Percentiles rank a stretch among this genome's conserved stretches.
phyloP scores from a whole-genome alignment of 441 rosid species.

The Pelargonium fulgidum region DNA sequence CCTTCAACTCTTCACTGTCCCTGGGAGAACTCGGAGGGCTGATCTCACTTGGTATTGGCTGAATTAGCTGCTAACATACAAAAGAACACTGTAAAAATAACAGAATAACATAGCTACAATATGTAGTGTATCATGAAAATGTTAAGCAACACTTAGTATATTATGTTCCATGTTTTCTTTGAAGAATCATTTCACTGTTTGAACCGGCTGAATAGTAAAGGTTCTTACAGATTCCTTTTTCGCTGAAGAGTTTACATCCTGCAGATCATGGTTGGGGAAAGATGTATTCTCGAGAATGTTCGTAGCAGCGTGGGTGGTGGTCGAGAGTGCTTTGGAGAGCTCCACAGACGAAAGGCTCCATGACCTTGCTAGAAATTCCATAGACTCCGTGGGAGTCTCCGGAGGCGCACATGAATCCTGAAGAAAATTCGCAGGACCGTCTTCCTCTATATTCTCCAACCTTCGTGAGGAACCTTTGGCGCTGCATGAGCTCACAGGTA shows the following conservation, averaged over 20 bases:
- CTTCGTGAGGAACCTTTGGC: conserved; percentile 32
- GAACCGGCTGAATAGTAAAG: not conserved
- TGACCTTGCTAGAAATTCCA: conserved; percentile 94
- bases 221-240: conserved; percentile 38
- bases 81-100: not conserved
- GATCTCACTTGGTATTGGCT: conserved; percentile 31
- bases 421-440: conserved; percentile 39
- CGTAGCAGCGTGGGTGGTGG: conserved; percentile 20
- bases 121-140: too few relatives aligned
- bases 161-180: not conserved
- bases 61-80: conserved; percentile 27
- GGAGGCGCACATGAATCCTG: conserved; percentile 42
- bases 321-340: conserved; percentile 67
- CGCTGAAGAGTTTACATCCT: conserved; percentile 34
- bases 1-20: conserved; percentile 79
- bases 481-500: conserved; percentile 53
- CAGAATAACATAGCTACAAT: not conserved
- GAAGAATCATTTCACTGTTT: not conserved
- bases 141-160: not conserved
- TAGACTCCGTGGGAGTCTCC: conserved; percentile 82
- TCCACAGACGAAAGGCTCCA: conserved; percentile 84
- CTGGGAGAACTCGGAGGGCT: conserved; percentile 68
- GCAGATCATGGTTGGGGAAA: conserved; percentile 19
- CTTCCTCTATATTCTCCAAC: conserved; percentile 81
- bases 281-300: conserved; percentile 23